Base-by-base conservation (phyloP, 768 basidiomycete genomes). In the Phaffia tasmanica region DNA sequence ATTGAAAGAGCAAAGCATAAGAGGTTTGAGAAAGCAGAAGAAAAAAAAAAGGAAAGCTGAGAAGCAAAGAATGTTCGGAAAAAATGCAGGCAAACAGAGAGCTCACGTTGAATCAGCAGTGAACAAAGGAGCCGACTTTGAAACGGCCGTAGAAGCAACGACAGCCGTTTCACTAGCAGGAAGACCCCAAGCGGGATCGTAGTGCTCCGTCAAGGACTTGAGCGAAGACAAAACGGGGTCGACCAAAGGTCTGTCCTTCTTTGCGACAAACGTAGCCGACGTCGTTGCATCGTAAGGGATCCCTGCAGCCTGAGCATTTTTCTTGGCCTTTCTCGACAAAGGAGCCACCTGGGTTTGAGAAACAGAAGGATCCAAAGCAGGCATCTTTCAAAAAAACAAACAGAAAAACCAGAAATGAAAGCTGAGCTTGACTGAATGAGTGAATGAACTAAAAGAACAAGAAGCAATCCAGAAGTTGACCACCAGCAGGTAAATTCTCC, bases 351-450 rank as follows among this genome's bases (percentile, higher is more conserved):
- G 4, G 50, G 49, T n/a, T 51, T 62, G 25, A 67, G 55, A 47
- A 67, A 62, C 47, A 67, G 56, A 62, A 62, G 63, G 56, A 67
- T 62, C 46, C 61, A 60, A 55, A 67, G 61, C 23, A 62, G 55
- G 61, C 66, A 67, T 11, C 57, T 57, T 55, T 62, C 62, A 25
- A 67, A 25, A 51, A 49, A 57, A 67, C 32, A 67, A 67, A 54
- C 53, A 8, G 16, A 50, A 50, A 56, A 56, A 9, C n/a, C 19
- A 57, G 56, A 14, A 3, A 32, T 8, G 27, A 57, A 9, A 29
- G 27, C n/a, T 42, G 6, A 42, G 35, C 35, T 42, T 42, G 35
- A 14, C 18, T 16, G 56, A 5, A 5, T 8, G 27, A 18, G 27
- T 18, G 32, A 57, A 57, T 23, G n/a, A 19, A 57, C 25, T 54